phyloP scores from a whole-genome alignment of 306 rosid genomes.

The Medicago ruthenica region DNA sequence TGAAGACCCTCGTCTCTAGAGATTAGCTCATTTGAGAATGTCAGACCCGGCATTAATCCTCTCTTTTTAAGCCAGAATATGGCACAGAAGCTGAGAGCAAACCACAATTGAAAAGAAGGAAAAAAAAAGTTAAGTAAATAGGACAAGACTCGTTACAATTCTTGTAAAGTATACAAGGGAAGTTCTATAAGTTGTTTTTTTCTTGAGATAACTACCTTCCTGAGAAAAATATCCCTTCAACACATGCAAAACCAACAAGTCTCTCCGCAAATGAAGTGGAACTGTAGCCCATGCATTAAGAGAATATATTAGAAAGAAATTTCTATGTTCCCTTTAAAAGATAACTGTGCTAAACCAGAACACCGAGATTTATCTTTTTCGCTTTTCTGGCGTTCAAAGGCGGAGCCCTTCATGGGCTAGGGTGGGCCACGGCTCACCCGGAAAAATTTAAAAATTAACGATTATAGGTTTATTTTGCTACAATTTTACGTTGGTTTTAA shows the following conservation, averaged over 20 bases:
- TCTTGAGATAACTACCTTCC: constrained; percentile 70
- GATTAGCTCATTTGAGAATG: constrained; percentile 90
- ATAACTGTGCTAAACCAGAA: neutral
- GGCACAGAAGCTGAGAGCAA: constrained; percentile 83
- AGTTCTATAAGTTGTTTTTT: constrained; percentile 2
- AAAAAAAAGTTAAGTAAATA: constrained; percentile 6
- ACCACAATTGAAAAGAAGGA: constrained; percentile 16
- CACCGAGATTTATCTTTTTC: too few relatives aligned
- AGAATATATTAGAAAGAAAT: constrained; percentile 38
- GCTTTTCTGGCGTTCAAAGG: too few relatives aligned
- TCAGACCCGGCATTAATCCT: constrained; percentile 87
- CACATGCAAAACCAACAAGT: constrained; percentile 88
- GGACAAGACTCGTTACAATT: constrained; percentile 22
- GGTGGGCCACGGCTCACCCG: too few relatives aligned
- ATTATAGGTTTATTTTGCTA: too few relatives aligned
- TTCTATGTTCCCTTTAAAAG: constrained; percentile 1
- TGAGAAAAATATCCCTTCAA: constrained; percentile 93
- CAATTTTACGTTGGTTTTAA: too few relatives aligned
- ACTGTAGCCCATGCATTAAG: constrained; percentile 58
- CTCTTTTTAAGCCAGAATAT: constrained; percentile 96
- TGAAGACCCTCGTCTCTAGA: constrained; percentile 98
- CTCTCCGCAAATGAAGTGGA: constrained; percentile 81
- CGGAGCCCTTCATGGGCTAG: too few relatives aligned
- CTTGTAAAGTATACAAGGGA: constrained; percentile 22
- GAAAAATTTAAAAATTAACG: too few relatives aligned